Conservation (phyloP, 2,329 filamentous ascomycete species). For the Exserohilum rostratum region DNA sequence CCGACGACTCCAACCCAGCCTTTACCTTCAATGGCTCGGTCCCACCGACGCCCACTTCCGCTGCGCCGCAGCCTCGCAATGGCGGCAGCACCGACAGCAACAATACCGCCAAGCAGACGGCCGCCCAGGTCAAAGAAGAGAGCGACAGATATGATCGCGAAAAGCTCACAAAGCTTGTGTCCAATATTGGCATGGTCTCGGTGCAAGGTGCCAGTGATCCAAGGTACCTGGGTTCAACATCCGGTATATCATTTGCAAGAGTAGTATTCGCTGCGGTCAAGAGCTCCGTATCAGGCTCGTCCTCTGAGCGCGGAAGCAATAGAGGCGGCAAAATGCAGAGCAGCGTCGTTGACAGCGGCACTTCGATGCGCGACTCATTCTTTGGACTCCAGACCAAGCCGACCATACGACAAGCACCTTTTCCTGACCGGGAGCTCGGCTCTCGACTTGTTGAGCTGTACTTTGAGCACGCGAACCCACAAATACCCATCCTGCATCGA, state of each 20-base stretch:
- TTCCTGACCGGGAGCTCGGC: constrained; percentile 79
- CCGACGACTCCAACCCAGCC: constrained; percentile 64
- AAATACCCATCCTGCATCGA: constrained; percentile 90
- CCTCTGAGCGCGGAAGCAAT: constrained; percentile 68
- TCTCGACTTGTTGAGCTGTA: constrained; percentile 78
- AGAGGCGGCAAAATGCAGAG: constrained; percentile 60
- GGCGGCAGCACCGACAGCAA: not conserved
- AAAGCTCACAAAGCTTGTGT: constrained; percentile 69
- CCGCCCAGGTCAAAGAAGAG: constrained; percentile 31
- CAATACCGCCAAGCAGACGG: constrained; percentile 16
- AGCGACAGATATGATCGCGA: constrained; percentile 63
- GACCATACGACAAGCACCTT: constrained; percentile 81
- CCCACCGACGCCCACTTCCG: constrained; percentile 12
- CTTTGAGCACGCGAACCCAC: constrained; percentile 95
- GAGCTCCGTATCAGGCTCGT: constrained; percentile 63
- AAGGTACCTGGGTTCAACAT: constrained; percentile 81
- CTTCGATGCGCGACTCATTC: constrained; percentile 92
- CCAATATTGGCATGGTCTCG: constrained; percentile 75
- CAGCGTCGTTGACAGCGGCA: constrained; percentile 63
- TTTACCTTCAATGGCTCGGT: constrained; percentile 45
- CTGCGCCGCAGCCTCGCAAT: constrained; percentile 31
- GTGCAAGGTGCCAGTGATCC: constrained; percentile 80
- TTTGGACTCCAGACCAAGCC: constrained; percentile 94
- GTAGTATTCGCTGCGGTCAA: constrained; percentile 95
- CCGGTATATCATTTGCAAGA: constrained; percentile 90